Base-by-base conservation (phyloP, 352 stramenopile species). In the Blastocystis hominis region DNA sequence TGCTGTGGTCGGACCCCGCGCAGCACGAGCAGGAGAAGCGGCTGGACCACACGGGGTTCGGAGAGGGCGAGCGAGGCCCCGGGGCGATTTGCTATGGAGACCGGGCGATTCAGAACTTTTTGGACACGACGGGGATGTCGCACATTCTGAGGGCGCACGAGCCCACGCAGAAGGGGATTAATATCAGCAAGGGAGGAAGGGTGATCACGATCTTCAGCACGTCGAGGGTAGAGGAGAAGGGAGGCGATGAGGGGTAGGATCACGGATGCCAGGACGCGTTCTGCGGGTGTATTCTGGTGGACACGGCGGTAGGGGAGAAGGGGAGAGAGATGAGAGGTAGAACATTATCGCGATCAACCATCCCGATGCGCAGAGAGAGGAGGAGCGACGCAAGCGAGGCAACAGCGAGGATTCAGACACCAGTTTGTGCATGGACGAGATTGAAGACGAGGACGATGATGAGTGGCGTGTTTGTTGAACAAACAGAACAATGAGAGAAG, bases 121-220 rank as follows among this genome's bases (percentile, higher is more conserved):
- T 95, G 59, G 50, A 91, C 64, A 90, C 93, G 40, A 92, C 94
- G 30, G 91, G 92, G 50, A 93, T 94, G 81, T 53, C 46, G 2
- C 95, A 95, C 86, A 95, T 96, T 78, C 94, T 96, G 90, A 90
- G 93, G 3, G 94, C 93, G 13, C 94, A 97, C 88, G 93, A 97
- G 86, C 93, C 94, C 6, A 94, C 96, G 89, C 93, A 93, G 10
- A 93, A 95, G 76, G 94, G 94, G 69, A 93, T 97, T 9, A 91
- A 91, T 3, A 90, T 97, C 24, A 93, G 90, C 70, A 97, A 97
- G 81, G 92, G 92, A 53, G 94, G 93, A n/a, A 36, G 30, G 15
- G 70, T 62, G 10, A 80, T 90, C 54, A 90, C 88, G n/a, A 88
- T 90, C 30, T 90, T 90, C 66, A 89, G 77, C 46, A 90, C 88